Percentiles rank a stretch among this genome's conserved stretches.
Conservation (phyloP, 306 rosid genomes). For the Medicago lupulina region DNA sequence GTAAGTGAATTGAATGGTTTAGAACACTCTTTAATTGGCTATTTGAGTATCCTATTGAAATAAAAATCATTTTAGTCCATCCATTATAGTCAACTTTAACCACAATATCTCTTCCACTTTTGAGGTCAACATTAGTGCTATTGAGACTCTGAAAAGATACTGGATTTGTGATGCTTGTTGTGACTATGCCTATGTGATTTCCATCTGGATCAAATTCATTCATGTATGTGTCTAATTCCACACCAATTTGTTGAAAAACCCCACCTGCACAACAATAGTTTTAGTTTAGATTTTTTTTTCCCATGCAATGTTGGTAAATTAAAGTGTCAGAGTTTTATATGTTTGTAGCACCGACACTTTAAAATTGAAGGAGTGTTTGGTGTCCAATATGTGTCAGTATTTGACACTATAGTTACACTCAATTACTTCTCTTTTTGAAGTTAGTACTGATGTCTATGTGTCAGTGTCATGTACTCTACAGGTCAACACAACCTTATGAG, state of each 20-base stretch:
- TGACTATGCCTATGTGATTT: slow-evolving; percentile 61
- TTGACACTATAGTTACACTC: too few species aligned
- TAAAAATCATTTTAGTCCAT: slow-evolving; percentile 41
- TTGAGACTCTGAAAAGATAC: slow-evolving; percentile 50
- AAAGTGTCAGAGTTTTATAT: not conserved
- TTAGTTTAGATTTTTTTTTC: not conserved
- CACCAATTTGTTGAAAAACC: slow-evolving; percentile 49
- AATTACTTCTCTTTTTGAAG: too few species aligned
- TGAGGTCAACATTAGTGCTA: slow-evolving; percentile 49
- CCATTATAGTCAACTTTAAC: slow-evolving; percentile 62
- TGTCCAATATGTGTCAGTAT: not conserved
- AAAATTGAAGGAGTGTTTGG: not conserved
- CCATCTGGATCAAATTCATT: slow-evolving; percentile 64
- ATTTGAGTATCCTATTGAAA: slow-evolving; percentile 51
- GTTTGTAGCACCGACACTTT: not conserved
- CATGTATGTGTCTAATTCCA: slow-evolving; percentile 62
- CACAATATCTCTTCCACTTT: slow-evolving; percentile 55
- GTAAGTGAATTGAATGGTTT: slow-evolving; percentile 47
- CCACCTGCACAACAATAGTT: slow-evolving; percentile 47
- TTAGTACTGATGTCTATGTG: too few species aligned
- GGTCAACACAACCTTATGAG: too few species aligned
- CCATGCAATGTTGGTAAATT: not conserved
- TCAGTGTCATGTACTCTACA: too few species aligned
- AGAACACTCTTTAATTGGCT: slow-evolving; percentile 45
- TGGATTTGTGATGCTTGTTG: slow-evolving; percentile 53